Evolutionary conservation across 306 rosid genomes (phyloP).

Genomic region (Ziziphus jujuba): DNA sequence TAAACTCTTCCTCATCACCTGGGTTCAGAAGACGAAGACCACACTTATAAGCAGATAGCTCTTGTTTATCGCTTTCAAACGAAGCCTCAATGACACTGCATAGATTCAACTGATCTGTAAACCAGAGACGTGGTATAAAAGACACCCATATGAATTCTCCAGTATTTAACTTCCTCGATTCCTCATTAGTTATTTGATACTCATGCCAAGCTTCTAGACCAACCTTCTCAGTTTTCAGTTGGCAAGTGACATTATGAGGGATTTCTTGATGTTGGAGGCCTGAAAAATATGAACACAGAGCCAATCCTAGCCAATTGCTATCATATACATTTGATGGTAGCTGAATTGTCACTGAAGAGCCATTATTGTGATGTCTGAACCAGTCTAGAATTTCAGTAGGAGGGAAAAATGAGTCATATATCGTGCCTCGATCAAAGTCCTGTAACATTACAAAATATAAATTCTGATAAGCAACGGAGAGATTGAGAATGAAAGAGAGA

Average conservation of each 20-base stretch:
- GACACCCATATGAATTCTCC: background rate
- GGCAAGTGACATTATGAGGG: slow-evolving; percentile 5
- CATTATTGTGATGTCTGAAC: background rate
- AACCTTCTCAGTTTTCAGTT: background rate
- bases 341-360: background rate
- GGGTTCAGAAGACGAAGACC: background rate
- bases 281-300: slow-evolving; percentile 1
- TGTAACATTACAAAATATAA: background rate
- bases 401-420: background rate
- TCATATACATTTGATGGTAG: slow-evolving; percentile 2
- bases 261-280: background rate
- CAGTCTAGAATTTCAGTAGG: background rate
- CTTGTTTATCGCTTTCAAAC: no score
- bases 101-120: background rate
- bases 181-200: background rate
- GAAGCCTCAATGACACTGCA: background rate
- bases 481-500: background rate
- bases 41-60: background rate
- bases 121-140: slow-evolving; percentile 13
- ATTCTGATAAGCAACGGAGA: background rate
- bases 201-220: background rate
- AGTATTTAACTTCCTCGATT: background rate
- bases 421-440: background rate
- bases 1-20: background rate
- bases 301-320: slow-evolving; percentile 13